Percentiles rank a stretch among this genome's conserved stretches.
phyloP scores from a whole-genome alignment of 441 rosid species.

The Adansonia gregorii region DNA sequence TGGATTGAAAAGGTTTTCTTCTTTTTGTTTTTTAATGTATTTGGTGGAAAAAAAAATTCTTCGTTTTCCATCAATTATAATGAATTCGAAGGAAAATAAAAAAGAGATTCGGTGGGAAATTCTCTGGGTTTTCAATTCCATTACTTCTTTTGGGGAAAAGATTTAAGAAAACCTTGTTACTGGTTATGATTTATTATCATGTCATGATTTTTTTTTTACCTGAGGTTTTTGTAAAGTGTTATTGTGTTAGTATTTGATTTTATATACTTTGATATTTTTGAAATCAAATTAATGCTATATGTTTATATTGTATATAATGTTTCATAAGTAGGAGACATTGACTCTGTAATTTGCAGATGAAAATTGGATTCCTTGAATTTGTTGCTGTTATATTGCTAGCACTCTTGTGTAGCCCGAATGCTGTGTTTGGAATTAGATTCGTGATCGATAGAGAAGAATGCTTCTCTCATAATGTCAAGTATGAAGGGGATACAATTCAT shows the following conservation, averaged over 20 bases:
- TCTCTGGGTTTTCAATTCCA: constrained; percentile 12
- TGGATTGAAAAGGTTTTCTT: neutral
- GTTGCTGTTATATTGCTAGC: constrained; percentile 40
- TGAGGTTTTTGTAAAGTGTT: neutral
- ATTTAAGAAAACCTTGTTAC: neutral
- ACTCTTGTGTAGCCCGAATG: constrained; percentile 35
- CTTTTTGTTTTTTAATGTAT: neutral
- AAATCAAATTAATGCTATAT: neutral
- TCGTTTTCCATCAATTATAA: neutral
- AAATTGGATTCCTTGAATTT: constrained; percentile 32
- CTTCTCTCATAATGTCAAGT: constrained; percentile 66
- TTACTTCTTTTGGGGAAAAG: neutral
- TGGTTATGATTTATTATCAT: neutral
- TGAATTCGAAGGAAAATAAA: neutral
- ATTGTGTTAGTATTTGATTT: neutral
- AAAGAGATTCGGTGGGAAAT: neutral
- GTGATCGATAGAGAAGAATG: constrained; percentile 78
- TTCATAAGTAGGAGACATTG: neutral
- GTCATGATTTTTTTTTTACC: neutral
- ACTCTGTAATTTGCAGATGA: constrained; percentile 44
- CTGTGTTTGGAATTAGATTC: constrained; percentile 59
- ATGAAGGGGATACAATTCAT: constrained; percentile 67
- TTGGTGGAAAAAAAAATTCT: neutral
- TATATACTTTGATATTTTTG: neutral
- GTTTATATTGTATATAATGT: neutral